phyloP scores from a whole-genome alignment of 768 basidiomycete genomes.

The Pleurotus tuoliensis region DNA sequence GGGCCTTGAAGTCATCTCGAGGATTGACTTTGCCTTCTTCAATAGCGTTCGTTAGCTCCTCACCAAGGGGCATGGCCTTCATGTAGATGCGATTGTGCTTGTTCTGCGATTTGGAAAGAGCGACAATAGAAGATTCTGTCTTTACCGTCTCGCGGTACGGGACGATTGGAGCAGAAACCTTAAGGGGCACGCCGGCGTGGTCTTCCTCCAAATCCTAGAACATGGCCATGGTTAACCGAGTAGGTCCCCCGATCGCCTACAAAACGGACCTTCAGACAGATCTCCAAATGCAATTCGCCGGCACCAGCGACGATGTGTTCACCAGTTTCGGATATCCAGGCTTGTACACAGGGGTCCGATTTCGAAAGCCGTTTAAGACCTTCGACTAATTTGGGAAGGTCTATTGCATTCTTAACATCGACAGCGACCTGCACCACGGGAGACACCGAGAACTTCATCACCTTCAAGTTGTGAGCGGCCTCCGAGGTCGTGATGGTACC shows the following conservation, averaged over 20 bases:
- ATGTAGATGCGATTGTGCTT: conserved; percentile 99
- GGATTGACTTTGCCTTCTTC: conserved; percentile 80
- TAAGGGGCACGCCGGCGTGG: conserved; percentile 98
- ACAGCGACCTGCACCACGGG: conserved; percentile 99
- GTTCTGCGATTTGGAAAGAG: conserved; percentile 99
- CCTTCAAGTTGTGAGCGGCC: conserved; percentile 99
- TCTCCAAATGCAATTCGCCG: conserved; percentile 98
- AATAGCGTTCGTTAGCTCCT: conserved; percentile 92
- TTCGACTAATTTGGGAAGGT: conserved; percentile 99
- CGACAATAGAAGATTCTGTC: conserved; percentile 91
- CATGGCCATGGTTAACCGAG: conserved; percentile 5
- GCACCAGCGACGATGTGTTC: conserved; percentile 99
- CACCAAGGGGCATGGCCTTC: conserved; percentile 90
- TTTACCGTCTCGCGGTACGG: conserved; percentile 98
- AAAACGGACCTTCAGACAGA: conserved; percentile 85
- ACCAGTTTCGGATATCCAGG: conserved; percentile 87
- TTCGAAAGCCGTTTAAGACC: conserved; percentile 99
- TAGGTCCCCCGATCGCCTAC: neutral
- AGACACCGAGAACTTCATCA: conserved; percentile 99
- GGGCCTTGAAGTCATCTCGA: conserved; percentile 96
- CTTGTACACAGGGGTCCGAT: conserved; percentile 98
- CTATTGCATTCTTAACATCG: conserved; percentile 98
- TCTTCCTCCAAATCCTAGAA: conserved; percentile 95
- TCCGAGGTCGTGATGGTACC: conserved; percentile 97
- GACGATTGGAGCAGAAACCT: conserved; percentile 96